Conservation (phyloP, 176 grass and related monocot species). For the Rhipidocladum racemiflorum region DNA sequence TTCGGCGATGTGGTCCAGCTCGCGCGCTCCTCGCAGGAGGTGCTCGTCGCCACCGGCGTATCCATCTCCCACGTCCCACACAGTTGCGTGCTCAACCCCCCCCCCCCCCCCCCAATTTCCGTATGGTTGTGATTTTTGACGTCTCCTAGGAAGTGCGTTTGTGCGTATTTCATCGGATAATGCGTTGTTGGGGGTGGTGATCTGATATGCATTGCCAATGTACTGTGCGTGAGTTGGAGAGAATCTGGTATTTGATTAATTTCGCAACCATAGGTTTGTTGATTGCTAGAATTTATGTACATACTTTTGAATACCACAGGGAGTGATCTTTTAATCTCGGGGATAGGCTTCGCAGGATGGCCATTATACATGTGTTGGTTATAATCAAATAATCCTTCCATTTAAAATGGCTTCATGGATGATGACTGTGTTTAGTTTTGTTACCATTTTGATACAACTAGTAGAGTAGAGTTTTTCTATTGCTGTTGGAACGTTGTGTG, state of each 20-base stretch:
- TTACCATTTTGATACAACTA: neutral
- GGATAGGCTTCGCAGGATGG: neutral
- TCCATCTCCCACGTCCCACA: constrained; percentile 71
- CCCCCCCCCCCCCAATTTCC: neutral
- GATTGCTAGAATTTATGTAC: neutral
- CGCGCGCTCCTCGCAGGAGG: constrained; percentile 57
- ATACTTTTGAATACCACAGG: neutral
- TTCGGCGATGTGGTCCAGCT: constrained; percentile 79
- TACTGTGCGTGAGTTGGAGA: neutral
- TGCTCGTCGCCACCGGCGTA: constrained; percentile 66
- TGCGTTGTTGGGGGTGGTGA: neutral
- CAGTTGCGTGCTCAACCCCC: constrained; percentile 39
- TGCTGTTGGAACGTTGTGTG: neutral
- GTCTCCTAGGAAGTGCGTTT: neutral
- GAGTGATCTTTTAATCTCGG: neutral
- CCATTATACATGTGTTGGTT: neutral
- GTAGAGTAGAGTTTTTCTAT: neutral
- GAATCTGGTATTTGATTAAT: neutral
- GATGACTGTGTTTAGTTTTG: neutral
- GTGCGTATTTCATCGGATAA: neutral
- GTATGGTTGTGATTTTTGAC: neutral
- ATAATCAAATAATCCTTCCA: neutral
- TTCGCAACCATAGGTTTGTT: neutral
- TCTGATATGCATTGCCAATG: neutral
- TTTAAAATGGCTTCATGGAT: neutral